Evolutionary conservation across 2,329 filamentous ascomycete genomes (phyloP).

Genomic region (Verticillium zaregamsianum): DNA sequence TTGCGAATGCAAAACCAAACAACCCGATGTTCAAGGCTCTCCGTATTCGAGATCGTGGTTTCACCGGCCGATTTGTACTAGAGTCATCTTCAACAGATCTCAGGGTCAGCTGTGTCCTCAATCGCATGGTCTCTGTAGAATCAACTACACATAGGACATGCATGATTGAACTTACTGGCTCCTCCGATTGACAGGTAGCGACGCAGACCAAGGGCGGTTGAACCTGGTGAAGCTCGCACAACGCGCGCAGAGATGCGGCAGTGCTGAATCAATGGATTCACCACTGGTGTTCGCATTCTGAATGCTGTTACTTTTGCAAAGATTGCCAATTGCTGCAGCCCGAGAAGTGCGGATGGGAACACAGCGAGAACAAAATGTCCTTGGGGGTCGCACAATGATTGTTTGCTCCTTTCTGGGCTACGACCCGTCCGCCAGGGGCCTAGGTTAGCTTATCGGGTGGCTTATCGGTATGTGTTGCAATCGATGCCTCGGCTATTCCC

Average conservation of each 20-base stretch:
- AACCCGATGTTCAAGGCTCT: slow-evolving; percentile 1
- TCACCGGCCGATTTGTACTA: neutral
- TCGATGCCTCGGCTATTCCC: no score
- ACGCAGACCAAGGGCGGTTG: neutral
- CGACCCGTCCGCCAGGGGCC: no score
- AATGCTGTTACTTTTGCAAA: no score
- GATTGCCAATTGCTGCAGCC: no score
- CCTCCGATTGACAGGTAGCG: neutral
- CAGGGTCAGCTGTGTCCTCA: neutral
- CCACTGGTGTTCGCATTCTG: neutral
- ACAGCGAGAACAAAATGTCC: no score
- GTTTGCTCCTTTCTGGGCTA: no score
- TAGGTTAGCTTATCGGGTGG: no score
- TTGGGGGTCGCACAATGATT: no score
- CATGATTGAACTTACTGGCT: neutral
- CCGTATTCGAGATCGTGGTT: neutral
- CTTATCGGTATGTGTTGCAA: no score
- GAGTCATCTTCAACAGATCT: neutral
- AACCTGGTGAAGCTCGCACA: neutral
- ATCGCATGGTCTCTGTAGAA: neutral
- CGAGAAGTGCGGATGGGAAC: no score
- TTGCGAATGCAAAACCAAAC: slow-evolving; percentile 35
- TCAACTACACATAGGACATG: neutral
- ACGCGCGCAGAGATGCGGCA: neutral
- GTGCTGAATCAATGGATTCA: neutral